Base-by-base conservation (phyloP, 2,329 filamentous ascomycete genomes). In the Xylaria sp. region DNA sequence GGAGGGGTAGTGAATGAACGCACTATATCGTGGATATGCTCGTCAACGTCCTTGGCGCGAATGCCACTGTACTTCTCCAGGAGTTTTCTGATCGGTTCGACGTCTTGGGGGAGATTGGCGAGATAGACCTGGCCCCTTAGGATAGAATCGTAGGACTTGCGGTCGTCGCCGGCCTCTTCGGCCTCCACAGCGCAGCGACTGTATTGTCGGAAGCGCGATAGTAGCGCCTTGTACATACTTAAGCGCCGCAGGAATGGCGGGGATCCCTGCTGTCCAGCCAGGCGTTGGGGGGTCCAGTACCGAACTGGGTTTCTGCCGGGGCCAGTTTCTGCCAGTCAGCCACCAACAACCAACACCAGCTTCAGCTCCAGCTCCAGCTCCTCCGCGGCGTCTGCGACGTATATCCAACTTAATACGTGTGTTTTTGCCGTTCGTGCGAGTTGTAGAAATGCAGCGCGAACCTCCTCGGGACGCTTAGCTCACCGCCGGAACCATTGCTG, bases 1-100 rank as follows among this genome's bases (percentile, higher is more conserved):
- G 11, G 19, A 7, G 34, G 11, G 5, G 24, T 8, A 21, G 19
- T 7, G 20, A 24, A 17, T 2, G n/a, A 17, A 58, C 62, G 19
- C 56, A 71, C 69, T 34, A 71, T 66, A 17, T 58, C 44, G 24
- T 60, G 59, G 48, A 71, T 60, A 44, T 68, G 66, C 34, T 54
- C 59, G 16, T 67, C 65, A 26, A 68, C 56, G n/a, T 70, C 64
- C 7, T 59, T 60, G 13, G 61, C 24, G 24, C 53, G 57, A 34
- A 71, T 60, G 18, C 66, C 65, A 44, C 68, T 69, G 45, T 70
- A 70, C 26, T 62, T 57, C 52, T 65, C 60, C 2, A 71, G 49
- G 2, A 71, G 48, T 13, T 38, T 47, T 24, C 56, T 56, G 8
- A 65, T 63, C 7, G 67, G 59, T 19, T 63, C 64, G 17, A 69